Percentiles rank a stretch among this genome's conserved stretches.
These are phyloP conservation scores for Xylaria sp. DNA, from an alignment of 2,329 filamentous ascomycete genomes.

Conservation along the genomic window DNA sequence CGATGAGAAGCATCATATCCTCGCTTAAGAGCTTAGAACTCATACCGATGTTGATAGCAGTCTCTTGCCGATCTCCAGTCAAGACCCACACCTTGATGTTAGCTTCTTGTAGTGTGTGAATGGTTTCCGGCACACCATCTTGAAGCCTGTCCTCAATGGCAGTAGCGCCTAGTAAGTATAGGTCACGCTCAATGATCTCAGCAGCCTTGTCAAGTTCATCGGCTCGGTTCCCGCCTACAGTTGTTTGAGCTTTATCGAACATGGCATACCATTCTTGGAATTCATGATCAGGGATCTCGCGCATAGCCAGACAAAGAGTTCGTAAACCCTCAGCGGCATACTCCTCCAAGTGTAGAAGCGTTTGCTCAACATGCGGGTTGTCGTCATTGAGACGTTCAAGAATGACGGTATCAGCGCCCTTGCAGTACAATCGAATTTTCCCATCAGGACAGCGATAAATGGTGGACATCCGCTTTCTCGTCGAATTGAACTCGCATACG, in stretches of 20 bases:
- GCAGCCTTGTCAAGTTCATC: conserved; percentile 97
- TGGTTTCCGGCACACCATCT: conserved; percentile 97
- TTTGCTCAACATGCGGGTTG: conserved; percentile 89
- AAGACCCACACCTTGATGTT: conserved; percentile 99
- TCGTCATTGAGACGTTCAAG: conserved; percentile 86
- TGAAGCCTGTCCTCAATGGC: conserved; percentile 97
- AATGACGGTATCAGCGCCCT: conserved; percentile 97
- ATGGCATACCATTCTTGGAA: conserved; percentile 88
- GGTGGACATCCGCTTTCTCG: conserved; percentile 95
- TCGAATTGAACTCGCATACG: conserved; percentile 99
- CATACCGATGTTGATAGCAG: conserved; percentile 99
- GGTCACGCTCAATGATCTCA: conserved; percentile 92
- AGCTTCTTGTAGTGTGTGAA: conserved; percentile 94
- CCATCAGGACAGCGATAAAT: conserved; percentile 97
- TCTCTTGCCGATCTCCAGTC: conserved; percentile 97
- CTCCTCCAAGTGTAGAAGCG: conserved; percentile 94
- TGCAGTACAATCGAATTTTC: conserved; percentile 92
- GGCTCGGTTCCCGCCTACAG: conserved; percentile 88
- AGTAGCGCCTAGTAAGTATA: conserved; percentile 91
- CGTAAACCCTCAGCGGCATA: conserved; percentile 96
- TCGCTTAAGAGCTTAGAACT: conserved; percentile 98
- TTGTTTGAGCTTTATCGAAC: conserved; percentile 88
- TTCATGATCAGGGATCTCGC: conserved; percentile 89
- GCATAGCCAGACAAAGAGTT: conserved; percentile 93
- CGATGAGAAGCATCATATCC: conserved; percentile 96